A percentile compares a stretch with the other conserved stretches of the same genome.
phyloP scores from a whole-genome alignment of 1,139 yeast species.

The Blastobotrys buckinghamii region DNA sequence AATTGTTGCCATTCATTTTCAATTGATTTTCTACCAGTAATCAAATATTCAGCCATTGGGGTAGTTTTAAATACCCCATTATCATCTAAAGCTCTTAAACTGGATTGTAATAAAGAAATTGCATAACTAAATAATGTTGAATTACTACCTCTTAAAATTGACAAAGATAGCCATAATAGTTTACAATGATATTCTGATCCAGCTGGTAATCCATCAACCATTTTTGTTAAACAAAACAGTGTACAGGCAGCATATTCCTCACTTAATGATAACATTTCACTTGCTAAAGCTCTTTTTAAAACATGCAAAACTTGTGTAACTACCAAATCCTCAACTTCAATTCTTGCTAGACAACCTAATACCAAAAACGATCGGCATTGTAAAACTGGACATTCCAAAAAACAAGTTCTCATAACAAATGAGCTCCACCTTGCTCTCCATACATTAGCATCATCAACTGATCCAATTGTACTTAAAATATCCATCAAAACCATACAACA shows the following conservation, averaged over 20 bases:
- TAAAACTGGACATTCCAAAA: constrained; percentile 49
- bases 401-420: constrained; percentile 60
- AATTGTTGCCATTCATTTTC: constrained; percentile 41
- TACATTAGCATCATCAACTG: constrained; percentile 42
- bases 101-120: constrained; percentile 23
- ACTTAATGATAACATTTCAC: constrained; percentile 33
- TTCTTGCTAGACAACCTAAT: constrained; percentile 62
- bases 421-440: constrained; percentile 73
- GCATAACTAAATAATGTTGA: constrained; percentile 24
- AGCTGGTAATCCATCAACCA: constrained; percentile 56
- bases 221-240: constrained; percentile 44
- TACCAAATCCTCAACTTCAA: constrained; percentile 57
- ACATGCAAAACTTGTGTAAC: constrained; percentile 43
- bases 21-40: constrained; percentile 39
- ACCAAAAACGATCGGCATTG: constrained; percentile 70
- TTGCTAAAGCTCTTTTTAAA: constrained; percentile 26
- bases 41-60: constrained; percentile 29
- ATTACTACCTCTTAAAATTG: constrained; percentile 32
- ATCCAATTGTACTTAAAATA: constrained; percentile 50
- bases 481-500: constrained; percentile 57
- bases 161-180: constrained; percentile 61
- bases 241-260: constrained; percentile 34
- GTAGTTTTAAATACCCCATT: constrained; percentile 25
- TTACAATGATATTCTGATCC: constrained; percentile 50
- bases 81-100: constrained; percentile 27